These are phyloP conservation scores for Venturia oleaginea DNA, from an alignment of 2,329 filamentous ascomycete species.

Conservation along the genomic window DNA sequence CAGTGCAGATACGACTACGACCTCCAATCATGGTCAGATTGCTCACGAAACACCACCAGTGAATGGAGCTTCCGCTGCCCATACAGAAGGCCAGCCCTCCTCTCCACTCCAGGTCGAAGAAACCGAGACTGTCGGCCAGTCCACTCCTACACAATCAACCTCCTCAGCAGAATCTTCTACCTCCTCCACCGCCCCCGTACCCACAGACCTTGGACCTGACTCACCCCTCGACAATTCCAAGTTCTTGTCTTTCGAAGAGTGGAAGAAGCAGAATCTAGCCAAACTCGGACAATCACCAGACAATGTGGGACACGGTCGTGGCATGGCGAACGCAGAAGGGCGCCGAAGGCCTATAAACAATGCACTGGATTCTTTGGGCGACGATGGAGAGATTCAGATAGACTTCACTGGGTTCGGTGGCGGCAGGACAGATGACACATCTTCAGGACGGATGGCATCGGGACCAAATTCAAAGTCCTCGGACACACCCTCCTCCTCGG, in stretches of 20 bases:
- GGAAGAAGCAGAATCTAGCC: conserved; percentile 88
- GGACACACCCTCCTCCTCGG: conserved; percentile 10
- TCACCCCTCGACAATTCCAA: conserved; percentile 64
- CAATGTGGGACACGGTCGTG: conserved; percentile 51
- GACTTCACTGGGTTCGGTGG: conserved; percentile 57
- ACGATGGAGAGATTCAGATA: conserved; percentile 78
- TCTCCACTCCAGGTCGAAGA: not conserved
- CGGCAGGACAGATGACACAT: conserved; percentile 19
- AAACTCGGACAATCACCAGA: conserved; percentile 72
- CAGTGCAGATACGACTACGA: conserved; percentile 16
- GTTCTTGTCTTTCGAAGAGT: conserved; percentile 96
- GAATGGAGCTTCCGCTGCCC: conserved; percentile 6
- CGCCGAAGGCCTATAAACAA: conserved; percentile 49
- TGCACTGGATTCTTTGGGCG: conserved; percentile 69
- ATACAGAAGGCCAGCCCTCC: not conserved
- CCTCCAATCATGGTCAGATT: conserved; percentile 15
- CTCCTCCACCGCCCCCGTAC: conserved; percentile 22
- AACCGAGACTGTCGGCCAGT: not conserved
- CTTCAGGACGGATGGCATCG: conserved; percentile 13
- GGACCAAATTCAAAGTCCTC: conserved; percentile 16
- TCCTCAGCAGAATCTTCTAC: not conserved
- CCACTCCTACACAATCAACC: conserved; percentile 9
- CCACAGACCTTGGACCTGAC: conserved; percentile 48
- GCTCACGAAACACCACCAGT: conserved; percentile 16
- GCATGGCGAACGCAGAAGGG: conserved; percentile 37